phyloP scores from a whole-genome alignment of 352 stramenopile species.

The Elongisporangium senticosum region DNA sequence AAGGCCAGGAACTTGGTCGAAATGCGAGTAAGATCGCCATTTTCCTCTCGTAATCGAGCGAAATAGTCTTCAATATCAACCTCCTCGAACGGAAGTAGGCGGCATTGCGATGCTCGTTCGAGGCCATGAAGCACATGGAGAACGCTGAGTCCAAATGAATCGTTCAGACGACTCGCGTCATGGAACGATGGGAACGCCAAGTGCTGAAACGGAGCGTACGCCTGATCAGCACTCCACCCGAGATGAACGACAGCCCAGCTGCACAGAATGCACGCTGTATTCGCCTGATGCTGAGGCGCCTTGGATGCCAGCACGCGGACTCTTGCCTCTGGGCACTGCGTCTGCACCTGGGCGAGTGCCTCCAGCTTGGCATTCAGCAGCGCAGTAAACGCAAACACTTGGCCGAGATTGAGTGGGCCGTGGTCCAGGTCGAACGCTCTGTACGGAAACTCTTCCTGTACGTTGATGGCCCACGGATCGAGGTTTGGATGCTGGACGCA shows the following conservation, averaged over 20 bases:
- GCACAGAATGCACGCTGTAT: conserved; percentile 91
- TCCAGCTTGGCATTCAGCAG: conserved; percentile 89
- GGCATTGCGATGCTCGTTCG: conserved; percentile 34
- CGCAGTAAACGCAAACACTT: conserved; percentile 92
- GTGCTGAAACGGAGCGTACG: conserved; percentile 66
- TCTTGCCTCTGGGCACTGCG: conserved; percentile 20
- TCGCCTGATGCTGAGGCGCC: conserved; percentile 83
- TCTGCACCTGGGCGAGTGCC: conserved; percentile 23
- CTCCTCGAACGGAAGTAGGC: conserved; percentile 41
- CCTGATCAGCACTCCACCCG: conserved; percentile 80
- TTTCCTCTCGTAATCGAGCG: conserved; percentile 85
- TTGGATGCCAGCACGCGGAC: conserved; percentile 91
- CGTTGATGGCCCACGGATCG: conserved; percentile 68
- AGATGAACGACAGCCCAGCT: conserved; percentile 93
- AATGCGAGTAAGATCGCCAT: conserved; percentile 98
- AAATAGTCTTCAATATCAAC: conserved; percentile 74
- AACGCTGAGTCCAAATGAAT: conserved; percentile 63
- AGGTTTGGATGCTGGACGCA: background rate
- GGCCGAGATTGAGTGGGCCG: conserved; percentile 95
- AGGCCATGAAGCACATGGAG: conserved; percentile 60
- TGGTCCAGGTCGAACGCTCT: conserved; percentile 99
- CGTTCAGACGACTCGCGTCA: conserved; percentile 66
- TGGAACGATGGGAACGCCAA: conserved; percentile 83
- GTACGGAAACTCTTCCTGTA: conserved; percentile 93
- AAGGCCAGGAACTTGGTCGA: conserved; percentile 96